Evolutionary conservation across 2,329 filamentous ascomycete genomes (phyloP).

Genomic region (Botryotinia calthae): DNA sequence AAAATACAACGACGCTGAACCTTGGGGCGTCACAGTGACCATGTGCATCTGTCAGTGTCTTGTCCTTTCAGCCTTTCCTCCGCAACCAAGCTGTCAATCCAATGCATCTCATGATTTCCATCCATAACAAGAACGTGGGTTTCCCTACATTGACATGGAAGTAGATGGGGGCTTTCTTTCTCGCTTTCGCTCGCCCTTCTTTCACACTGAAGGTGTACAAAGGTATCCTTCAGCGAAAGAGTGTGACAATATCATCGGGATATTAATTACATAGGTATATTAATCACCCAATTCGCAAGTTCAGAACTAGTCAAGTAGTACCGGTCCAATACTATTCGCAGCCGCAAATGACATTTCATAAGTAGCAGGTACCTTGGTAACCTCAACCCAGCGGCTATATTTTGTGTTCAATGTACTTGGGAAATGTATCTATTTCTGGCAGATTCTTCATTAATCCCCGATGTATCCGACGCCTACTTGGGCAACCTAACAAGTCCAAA

Average conservation of each 20-base stretch:
- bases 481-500: neutral
- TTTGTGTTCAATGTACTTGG: neutral
- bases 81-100: neutral
- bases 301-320: neutral
- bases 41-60: neutral
- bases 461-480: neutral
- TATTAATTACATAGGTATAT: neutral
- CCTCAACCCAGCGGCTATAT: slow-evolving; percentile 2
- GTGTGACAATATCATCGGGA: neutral
- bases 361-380: slow-evolving; percentile 1
- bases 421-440: neutral
- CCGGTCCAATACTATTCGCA: neutral
- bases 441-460: neutral
- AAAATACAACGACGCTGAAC: slow-evolving; percentile 5
- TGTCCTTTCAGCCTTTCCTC: slow-evolving; percentile 1
- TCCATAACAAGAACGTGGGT: neutral
- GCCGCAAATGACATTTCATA: slow-evolving; percentile 8
- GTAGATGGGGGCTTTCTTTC: neutral
- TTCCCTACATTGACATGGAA: neutral
- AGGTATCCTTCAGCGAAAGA: neutral
- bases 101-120: neutral
- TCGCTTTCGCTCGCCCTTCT: neutral
- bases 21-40: neutral
- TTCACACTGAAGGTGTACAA: neutral
- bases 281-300: neutral